These are phyloP conservation scores for Exsudoporus frostii DNA, from an alignment of 768 basidiomycete species.

Conservation along the genomic window DNA sequence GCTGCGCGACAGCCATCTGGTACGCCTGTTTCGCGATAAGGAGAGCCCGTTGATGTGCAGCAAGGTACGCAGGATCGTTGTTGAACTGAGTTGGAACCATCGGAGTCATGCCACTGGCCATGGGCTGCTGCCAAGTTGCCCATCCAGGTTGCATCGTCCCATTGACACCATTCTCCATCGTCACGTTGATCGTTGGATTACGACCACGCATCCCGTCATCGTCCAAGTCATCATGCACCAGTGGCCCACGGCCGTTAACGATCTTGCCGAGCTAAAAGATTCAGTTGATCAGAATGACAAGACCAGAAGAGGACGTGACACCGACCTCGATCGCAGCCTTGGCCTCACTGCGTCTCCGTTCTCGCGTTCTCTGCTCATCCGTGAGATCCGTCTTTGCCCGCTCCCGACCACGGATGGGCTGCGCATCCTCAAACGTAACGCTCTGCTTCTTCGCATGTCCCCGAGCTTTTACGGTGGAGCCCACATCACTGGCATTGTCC, in stretches of 20 bases:
- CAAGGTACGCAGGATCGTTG: slow-evolving; percentile 57
- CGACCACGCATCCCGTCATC: slow-evolving; percentile 31
- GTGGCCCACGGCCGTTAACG: slow-evolving; percentile 72
- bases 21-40: slow-evolving; percentile 84
- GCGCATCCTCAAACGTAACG: slow-evolving; percentile 65
- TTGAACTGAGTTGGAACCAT: slow-evolving; percentile 41
- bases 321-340: slow-evolving; percentile 81
- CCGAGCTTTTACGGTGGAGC: slow-evolving; percentile 28
- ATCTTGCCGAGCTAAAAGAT: slow-evolving; percentile 73
- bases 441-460: slow-evolving; percentile 54
- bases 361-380: slow-evolving; percentile 58
- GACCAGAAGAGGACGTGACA: background rate
- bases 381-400: slow-evolving; percentile 30
- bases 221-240: slow-evolving; percentile 48
- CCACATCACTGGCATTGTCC: slow-evolving; percentile 22
- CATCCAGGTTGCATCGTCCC: slow-evolving; percentile 34
- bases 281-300: slow-evolving; percentile 4
- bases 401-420: slow-evolving; percentile 29
- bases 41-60: slow-evolving; percentile 87
- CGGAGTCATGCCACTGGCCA: slow-evolving; percentile 20
- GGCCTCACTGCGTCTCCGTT: slow-evolving; percentile 79
- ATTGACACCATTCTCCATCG: slow-evolving; percentile 30
- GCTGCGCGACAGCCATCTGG: slow-evolving; percentile 87
- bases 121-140: slow-evolving; percentile 28
- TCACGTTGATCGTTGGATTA: slow-evolving; percentile 36